These are phyloP conservation scores for Puya raimondii DNA, from an alignment of 176 grass and related monocot genomes.

Conservation along the genomic window DNA sequence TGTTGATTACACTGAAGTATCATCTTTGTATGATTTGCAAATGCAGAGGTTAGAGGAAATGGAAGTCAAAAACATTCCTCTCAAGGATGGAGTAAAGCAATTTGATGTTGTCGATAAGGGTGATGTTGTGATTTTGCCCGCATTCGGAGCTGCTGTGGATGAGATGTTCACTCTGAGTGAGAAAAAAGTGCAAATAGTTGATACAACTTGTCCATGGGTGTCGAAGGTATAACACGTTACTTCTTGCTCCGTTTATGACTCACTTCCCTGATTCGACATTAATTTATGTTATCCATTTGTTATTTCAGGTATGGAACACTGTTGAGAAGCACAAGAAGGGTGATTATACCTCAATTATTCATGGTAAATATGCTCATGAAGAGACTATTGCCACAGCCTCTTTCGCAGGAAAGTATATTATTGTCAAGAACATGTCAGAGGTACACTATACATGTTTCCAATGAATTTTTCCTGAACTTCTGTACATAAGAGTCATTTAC, in stretches of 20 bases:
- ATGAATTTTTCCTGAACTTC: background rate
- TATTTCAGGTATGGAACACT: slow-evolving; percentile 86
- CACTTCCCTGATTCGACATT: background rate
- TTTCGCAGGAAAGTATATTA: slow-evolving; percentile 84
- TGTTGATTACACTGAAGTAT: background rate
- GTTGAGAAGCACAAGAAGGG: slow-evolving; percentile 99
- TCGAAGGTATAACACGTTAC: slow-evolving; percentile 46
- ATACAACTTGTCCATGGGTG: slow-evolving; percentile 99
- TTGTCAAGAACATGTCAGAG: slow-evolving; percentile 89
- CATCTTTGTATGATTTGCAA: slow-evolving; percentile 1
- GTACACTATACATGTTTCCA: slow-evolving; percentile 21
- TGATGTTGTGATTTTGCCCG: slow-evolving; percentile 87
- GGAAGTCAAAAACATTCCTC: slow-evolving; percentile 58
- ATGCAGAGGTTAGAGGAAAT: slow-evolving; percentile 80
- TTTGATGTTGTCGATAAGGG: slow-evolving; percentile 62
- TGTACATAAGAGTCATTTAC: background rate
- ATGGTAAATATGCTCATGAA: slow-evolving; percentile 94
- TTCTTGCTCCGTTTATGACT: background rate
- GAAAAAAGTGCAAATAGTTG: slow-evolving; percentile 97
- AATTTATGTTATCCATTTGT: background rate
- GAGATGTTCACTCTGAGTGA: slow-evolving; percentile 94
- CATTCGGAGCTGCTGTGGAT: slow-evolving; percentile 86
- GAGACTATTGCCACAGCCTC: slow-evolving; percentile 94
- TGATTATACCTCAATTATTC: slow-evolving; percentile 92
- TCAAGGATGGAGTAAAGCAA: slow-evolving; percentile 54